Base-by-base conservation (phyloP, 495 filamentous ascomycete species). In the Hyaloscypha variabilis region DNA sequence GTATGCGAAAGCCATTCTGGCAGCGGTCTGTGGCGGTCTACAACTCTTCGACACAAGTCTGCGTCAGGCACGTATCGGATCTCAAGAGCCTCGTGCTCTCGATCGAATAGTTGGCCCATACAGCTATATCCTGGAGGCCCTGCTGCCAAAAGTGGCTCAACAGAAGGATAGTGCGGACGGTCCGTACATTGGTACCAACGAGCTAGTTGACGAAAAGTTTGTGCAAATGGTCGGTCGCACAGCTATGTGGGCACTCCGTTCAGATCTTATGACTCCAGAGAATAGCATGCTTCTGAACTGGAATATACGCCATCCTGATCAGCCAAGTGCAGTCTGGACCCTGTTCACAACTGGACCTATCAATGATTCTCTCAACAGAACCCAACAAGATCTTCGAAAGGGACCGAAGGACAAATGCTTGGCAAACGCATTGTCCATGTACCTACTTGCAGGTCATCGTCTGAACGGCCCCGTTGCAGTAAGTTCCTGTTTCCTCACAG, bases 391-490 rank as follows among this genome's bases (percentile, higher is more conserved):
- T 39, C n/a, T 64, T 1, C 42, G 24, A 2, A 13, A 42, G 3
- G 63, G 54, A 0, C 63, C 63, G 19, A 6, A 26, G 14, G 66
- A 69, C 42, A 65, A 67, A 14, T 62, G 60, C 30, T n/a, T 49
- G 21, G 55, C 66, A 14, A 60, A 52, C 29, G 23, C 55, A 8
- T 42, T 71, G 8, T 71, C 69, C 1, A 63, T 67, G 62, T 65
- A 65, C 29, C 36, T 69, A 24, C 26, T 69, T 25, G 66, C 63
- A n/a, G 69, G 66, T 25, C 6, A 60, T 50, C 29, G 39, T 29
- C 67, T 29, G 13, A 21, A 58, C 6, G 67, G 62, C 62, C 28
- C 62, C 19, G 14, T 14, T 10, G 13, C 60, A 11, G 25, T 34
- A 28, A 31, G 42, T 28, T 25, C 25, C 17, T 58, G 11, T 50